phyloP scores from a whole-genome alignment of 1,284 basidiomycete genomes.

The Ganoderma meredithae region DNA sequence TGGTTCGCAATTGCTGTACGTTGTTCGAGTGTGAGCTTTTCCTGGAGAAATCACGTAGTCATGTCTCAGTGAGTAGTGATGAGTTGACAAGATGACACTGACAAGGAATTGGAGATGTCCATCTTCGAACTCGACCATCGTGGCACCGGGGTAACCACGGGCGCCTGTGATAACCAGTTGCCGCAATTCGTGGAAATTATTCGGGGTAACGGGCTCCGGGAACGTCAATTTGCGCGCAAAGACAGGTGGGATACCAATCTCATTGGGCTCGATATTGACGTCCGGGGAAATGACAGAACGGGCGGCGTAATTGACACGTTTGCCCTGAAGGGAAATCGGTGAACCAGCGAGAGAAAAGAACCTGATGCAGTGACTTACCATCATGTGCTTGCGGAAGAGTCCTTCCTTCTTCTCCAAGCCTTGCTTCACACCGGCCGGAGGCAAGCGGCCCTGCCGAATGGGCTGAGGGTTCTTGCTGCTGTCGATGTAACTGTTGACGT shows the following conservation, averaged over 20 bases:
- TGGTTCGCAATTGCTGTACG: conserved; percentile 98
- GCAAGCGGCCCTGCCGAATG: conserved; percentile 89
- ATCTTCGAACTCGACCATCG: conserved; percentile 95
- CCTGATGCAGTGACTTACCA: conserved; percentile 63
- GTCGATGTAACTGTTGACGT: conserved; percentile 98
- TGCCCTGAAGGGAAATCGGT: conserved; percentile 68
- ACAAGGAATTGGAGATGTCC: conserved; percentile 87
- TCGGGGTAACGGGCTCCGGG: conserved; percentile 94
- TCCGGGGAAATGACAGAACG: conserved; percentile 99
- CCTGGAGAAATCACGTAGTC: conserved; percentile 52
- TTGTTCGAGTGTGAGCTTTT: conserved; percentile 87
- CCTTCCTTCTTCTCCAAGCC: conserved; percentile 99
- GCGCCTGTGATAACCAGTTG: conserved; percentile 95
- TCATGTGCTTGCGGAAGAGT: conserved; percentile 99
- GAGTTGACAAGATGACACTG: conserved; percentile 31
- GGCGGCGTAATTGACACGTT: conserved; percentile 99
- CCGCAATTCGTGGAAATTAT: conserved; percentile 91
- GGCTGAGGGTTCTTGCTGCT: conserved; percentile 94
- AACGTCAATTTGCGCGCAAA: conserved; percentile 98
- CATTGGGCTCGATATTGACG: conserved; percentile 99
- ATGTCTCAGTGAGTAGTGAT: background rate
- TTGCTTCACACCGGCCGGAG: conserved; percentile 96
- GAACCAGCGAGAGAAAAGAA: background rate
- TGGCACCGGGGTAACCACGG: conserved; percentile 90
- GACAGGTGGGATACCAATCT: conserved; percentile 98